A percentile compares a stretch with the other conserved stretches of the same genome.
Conservation (phyloP, 2,329 filamentous ascomycete genomes). For the Trichoderma sp. region DNA sequence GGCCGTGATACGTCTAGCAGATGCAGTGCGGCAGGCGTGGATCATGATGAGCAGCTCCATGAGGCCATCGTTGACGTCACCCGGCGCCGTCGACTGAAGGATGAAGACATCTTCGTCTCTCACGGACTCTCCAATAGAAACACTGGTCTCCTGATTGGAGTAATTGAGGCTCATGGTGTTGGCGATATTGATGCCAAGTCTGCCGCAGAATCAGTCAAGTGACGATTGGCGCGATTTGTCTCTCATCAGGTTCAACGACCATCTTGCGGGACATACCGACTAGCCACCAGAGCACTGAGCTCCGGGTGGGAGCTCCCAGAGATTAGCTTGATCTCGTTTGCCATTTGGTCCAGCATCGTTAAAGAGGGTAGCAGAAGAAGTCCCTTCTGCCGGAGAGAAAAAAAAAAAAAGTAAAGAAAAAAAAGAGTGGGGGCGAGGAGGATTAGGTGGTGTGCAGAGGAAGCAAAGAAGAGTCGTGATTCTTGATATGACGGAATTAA, state of each 20-base stretch:
- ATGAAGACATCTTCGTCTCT: constrained; percentile 99
- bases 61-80: constrained; percentile 95
- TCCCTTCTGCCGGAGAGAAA: constrained; percentile 20
- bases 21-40: constrained; percentile 72
- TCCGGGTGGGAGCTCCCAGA: constrained; percentile 49
- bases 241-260: not conserved
- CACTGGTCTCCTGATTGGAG: constrained; percentile 82
- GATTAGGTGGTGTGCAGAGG: constrained; percentile 8
- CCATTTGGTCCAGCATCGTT: constrained; percentile 44
- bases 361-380: constrained; percentile 26
- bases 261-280: constrained; percentile 35
- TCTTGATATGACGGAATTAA: not conserved
- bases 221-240: not conserved
- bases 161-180: constrained; percentile 80
- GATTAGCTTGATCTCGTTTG: constrained; percentile 53
- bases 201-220: constrained; percentile 35
- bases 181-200: constrained; percentile 72
- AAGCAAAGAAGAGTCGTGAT: not conserved
- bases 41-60: constrained; percentile 99
- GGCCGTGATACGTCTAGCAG: constrained; percentile 85
- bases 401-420: constrained; percentile 14
- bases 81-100: constrained; percentile 88
- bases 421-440: constrained; percentile 1
- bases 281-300: constrained; percentile 45
- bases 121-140: constrained; percentile 93